Percentiles rank a stretch among this genome's conserved stretches.
Evolutionary conservation across 306 rosid genomes (phyloP).

Genomic region (Quercus aquifolioides): DNA sequence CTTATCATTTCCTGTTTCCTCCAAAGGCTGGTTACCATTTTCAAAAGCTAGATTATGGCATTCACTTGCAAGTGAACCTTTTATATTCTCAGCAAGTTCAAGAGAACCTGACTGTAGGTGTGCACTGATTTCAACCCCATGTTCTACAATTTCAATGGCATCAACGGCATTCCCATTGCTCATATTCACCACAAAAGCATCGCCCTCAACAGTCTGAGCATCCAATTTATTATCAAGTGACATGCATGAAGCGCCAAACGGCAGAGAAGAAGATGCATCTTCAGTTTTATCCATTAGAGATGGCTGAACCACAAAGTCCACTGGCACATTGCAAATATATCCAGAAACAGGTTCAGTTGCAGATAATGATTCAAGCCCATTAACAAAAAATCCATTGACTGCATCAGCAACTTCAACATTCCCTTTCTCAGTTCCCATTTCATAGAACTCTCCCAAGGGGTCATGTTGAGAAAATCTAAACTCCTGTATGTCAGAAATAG

Average conservation of each 20-base stretch:
- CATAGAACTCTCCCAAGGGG: constrained; percentile 25
- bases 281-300: constrained; percentile 34
- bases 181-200: constrained; percentile 28
- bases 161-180: constrained; percentile 31
- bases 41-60: constrained; percentile 32
- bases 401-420: constrained; percentile 36
- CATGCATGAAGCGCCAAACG: constrained; percentile 34
- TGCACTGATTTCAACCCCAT: constrained; percentile 33
- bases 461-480: constrained; percentile 33
- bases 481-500: constrained; percentile 24
- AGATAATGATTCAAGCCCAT: constrained; percentile 39
- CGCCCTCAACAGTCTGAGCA: constrained; percentile 38
- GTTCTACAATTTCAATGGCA: constrained; percentile 30
- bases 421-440: constrained; percentile 41
- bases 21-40: constrained; percentile 35
- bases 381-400: constrained; percentile 33
- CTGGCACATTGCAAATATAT: constrained; percentile 27
- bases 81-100: constrained; percentile 26
- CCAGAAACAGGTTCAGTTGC: constrained; percentile 29
- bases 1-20: constrained; percentile 39
- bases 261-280: constrained; percentile 43
- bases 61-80: constrained; percentile 38
- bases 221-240: constrained; percentile 43
- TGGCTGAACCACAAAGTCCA: constrained; percentile 25
- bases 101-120: constrained; percentile 36